phyloP scores from a whole-genome alignment of 805 yeast species.

The Priceomyces fermenticarens region DNA sequence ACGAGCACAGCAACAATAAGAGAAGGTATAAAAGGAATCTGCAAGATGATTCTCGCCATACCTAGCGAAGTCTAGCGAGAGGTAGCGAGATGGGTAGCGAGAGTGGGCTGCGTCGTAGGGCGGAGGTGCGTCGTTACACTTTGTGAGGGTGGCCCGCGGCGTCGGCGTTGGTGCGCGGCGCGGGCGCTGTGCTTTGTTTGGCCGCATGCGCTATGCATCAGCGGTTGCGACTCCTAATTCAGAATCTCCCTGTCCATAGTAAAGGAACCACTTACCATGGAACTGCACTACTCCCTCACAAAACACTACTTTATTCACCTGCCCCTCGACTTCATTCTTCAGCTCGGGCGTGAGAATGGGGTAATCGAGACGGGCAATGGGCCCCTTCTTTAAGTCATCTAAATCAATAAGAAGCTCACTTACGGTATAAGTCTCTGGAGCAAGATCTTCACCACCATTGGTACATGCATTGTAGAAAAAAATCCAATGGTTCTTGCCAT shows the following conservation, averaged over 20 bases:
- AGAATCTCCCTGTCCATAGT: constrained; percentile 43
- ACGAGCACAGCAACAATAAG: too few species aligned
- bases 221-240: constrained; percentile 42
- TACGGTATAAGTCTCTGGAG: constrained; percentile 30
- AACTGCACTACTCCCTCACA: constrained; percentile 44
- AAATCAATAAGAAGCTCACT: constrained; percentile 42
- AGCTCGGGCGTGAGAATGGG: constrained; percentile 35
- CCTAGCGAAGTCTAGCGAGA: too few species aligned
- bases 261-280: constrained; percentile 38
- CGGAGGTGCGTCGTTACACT: too few species aligned
- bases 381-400: constrained; percentile 31
- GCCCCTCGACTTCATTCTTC: constrained; percentile 34
- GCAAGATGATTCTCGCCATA: too few species aligned
- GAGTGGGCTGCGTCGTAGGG: too few species aligned
- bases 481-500: constrained; percentile 30
- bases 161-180: too few species aligned
- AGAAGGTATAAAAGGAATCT: too few species aligned
- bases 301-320: constrained; percentile 40
- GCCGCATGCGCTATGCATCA: constrained; percentile 9
- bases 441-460: constrained; percentile 29
- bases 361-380: constrained; percentile 34
- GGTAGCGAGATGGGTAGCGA: too few species aligned
- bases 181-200: too few species aligned
- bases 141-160: too few species aligned
- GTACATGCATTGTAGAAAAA: constrained; percentile 40